A percentile compares a stretch with the other conserved stretches of the same genome.
phyloP scores from a whole-genome alignment of 2,329 filamentous ascomycete species.

The Mariannaea sp. region DNA sequence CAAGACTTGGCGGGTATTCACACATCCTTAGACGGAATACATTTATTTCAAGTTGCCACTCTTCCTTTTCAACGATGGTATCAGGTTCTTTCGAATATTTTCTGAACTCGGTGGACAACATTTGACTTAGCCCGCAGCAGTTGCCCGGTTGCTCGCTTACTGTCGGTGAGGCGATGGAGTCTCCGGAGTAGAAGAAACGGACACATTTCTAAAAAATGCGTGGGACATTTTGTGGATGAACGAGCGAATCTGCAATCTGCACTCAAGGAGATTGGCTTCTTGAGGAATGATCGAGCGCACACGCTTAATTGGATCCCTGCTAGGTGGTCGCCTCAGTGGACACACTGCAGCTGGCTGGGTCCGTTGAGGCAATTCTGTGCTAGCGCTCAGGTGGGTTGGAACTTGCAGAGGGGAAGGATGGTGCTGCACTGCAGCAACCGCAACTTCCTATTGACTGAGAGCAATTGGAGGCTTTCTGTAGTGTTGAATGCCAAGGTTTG shows the following conservation, averaged over 20 bases:
- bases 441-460: background rate
- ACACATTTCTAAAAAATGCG: background rate
- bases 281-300: constrained; percentile 14
- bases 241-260: constrained; percentile 4
- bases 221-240: constrained; percentile 2
- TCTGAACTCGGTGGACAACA: no score
- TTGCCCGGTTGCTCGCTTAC: constrained; percentile 9
- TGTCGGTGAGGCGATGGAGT: constrained; percentile 15
- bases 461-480: no score
- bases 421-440: background rate
- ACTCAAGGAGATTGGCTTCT: background rate
- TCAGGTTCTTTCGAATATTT: no score
- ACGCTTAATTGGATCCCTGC: constrained; percentile 8
- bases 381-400: constrained; percentile 2
- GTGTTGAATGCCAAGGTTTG: constrained; percentile 6
- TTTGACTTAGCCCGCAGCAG: no score
- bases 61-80: no score
- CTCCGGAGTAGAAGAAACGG: constrained; percentile 7
- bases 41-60: no score
- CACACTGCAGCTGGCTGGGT: constrained; percentile 12
- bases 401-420: background rate
- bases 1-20: no score
- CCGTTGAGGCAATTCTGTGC: constrained; percentile 19
- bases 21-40: no score
- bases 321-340: constrained; percentile 3